Percentiles rank a stretch among this genome's conserved stretches.
Evolutionary conservation across 73 alveolate species (phyloP).

Genomic region (Paramecium bursaria): DNA sequence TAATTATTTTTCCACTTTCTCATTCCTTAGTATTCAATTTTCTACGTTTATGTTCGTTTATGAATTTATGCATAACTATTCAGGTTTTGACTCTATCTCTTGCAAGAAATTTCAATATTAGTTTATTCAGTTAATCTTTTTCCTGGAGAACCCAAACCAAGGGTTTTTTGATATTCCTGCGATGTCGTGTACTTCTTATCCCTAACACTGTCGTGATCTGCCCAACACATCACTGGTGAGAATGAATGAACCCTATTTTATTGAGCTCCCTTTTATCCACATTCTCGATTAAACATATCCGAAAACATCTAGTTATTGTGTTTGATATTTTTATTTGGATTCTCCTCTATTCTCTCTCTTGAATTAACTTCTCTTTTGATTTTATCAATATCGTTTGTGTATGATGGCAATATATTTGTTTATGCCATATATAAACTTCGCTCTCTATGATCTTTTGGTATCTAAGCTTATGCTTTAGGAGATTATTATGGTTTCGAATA

Average conservation of each 20-base stretch:
- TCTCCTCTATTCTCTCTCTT: background rate
- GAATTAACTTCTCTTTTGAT: background rate
- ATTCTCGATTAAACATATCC: background rate
- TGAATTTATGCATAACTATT: slow-evolving; percentile 30
- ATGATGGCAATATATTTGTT: slow-evolving; percentile 5
- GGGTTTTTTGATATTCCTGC: background rate
- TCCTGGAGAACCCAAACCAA: background rate
- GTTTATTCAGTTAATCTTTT: background rate
- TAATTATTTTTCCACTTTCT: slow-evolving; percentile 42
- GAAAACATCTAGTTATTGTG: background rate
- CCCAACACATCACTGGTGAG: background rate
- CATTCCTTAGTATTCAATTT: slow-evolving; percentile 20
- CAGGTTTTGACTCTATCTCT: background rate
- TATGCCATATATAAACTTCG: slow-evolving; percentile 8
- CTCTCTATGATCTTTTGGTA: slow-evolving; percentile 37
- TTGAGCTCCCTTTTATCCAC: background rate
- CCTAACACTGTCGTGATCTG: background rate
- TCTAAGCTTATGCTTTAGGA: background rate
- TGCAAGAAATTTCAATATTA: background rate
- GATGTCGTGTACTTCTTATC: background rate
- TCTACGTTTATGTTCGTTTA: background rate
- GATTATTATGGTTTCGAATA: background rate
- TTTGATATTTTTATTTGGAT: background rate
- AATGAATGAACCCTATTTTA: background rate
- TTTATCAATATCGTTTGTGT: background rate